phyloP scores from a whole-genome alignment of 768 basidiomycete genomes.

The Rhodosporidiobolus sp. region DNA sequence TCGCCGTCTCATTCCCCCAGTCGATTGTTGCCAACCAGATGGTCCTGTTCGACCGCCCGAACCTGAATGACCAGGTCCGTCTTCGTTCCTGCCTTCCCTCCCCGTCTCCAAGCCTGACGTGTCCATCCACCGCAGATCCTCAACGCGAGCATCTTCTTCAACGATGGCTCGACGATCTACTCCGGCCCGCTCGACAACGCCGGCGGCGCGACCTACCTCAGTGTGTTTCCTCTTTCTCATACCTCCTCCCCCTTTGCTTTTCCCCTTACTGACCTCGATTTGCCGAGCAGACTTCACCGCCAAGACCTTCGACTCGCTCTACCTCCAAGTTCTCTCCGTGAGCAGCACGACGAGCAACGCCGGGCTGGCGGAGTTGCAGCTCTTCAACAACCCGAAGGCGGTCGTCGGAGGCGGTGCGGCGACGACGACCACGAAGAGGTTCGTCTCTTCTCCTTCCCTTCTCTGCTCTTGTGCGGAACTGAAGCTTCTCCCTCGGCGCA shows the following conservation, averaged over 20 bases:
- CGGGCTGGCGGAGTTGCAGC: constrained; percentile 16
- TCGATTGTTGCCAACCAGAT: constrained; percentile 18
- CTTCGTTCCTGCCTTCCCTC: no score
- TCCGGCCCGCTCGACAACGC: constrained; percentile 13
- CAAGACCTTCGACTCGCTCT: background rate
- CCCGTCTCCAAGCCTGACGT: background rate
- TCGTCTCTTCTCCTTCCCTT: no score
- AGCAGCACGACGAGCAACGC: constrained; percentile 1
- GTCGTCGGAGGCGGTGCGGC: background rate
- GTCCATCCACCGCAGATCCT: background rate
- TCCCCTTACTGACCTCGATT: constrained; percentile 17
- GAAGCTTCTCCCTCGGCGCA: background rate
- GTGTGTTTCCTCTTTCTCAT: background rate
- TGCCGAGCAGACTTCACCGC: constrained; percentile 8
- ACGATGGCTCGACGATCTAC: constrained; percentile 15
- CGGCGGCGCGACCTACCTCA: constrained; percentile 17
- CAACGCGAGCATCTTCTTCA: constrained; percentile 10
- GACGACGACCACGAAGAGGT: background rate
- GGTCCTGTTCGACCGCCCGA: constrained; percentile 32
- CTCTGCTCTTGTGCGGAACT: background rate
- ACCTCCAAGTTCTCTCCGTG: background rate
- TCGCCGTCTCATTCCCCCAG: constrained; percentile 6
- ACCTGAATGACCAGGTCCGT: constrained; percentile 14
- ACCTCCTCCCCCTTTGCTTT: background rate
- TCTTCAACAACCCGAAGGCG: constrained; percentile 2